phyloP scores from a whole-genome alignment of 2,329 filamentous ascomycete genomes.

The Mollisia scopiformis region DNA sequence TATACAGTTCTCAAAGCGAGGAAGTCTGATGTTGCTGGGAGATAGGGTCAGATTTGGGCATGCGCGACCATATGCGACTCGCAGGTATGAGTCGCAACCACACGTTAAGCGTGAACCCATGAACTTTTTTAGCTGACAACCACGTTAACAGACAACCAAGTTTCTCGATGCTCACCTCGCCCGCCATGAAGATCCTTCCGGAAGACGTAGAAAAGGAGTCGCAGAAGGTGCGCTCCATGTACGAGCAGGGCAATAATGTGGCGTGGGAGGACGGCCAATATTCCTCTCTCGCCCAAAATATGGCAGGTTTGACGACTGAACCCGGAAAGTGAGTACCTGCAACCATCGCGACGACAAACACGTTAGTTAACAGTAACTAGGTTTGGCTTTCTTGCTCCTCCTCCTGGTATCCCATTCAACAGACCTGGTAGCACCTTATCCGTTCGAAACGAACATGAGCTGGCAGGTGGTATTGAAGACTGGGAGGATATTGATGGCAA shows the following conservation, averaged over 20 bases:
- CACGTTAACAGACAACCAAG: slow-evolving; percentile 29
- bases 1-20: slow-evolving; percentile 64
- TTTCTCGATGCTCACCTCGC: slow-evolving; percentile 32
- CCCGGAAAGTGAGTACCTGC: neutral
- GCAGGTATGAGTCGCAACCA: slow-evolving; percentile 24
- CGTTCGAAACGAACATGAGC: slow-evolving; percentile 44
- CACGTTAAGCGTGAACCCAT: too few species aligned
- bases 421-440: slow-evolving; percentile 31
- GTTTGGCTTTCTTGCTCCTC: slow-evolving; percentile 24
- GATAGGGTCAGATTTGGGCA: slow-evolving; percentile 40
- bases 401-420: slow-evolving; percentile 8
- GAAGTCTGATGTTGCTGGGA: slow-evolving; percentile 63
- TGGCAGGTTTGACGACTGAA: neutral
- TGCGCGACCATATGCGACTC: slow-evolving; percentile 23
- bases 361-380: slow-evolving; percentile 9
- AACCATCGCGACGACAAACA: neutral
- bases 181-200: slow-evolving; percentile 30
- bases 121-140: slow-evolving; percentile 18
- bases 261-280: slow-evolving; percentile 31
- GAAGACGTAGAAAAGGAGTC: slow-evolving; percentile 38
- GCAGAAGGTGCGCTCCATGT: slow-evolving; percentile 40
- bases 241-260: slow-evolving; percentile 31
- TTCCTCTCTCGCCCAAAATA: slow-evolving; percentile 10
- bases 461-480: slow-evolving; percentile 65
- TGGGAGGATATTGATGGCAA: slow-evolving; percentile 66